Conservation (phyloP, 768 basidiomycete genomes). For the Lyophyllum atratum region DNA sequence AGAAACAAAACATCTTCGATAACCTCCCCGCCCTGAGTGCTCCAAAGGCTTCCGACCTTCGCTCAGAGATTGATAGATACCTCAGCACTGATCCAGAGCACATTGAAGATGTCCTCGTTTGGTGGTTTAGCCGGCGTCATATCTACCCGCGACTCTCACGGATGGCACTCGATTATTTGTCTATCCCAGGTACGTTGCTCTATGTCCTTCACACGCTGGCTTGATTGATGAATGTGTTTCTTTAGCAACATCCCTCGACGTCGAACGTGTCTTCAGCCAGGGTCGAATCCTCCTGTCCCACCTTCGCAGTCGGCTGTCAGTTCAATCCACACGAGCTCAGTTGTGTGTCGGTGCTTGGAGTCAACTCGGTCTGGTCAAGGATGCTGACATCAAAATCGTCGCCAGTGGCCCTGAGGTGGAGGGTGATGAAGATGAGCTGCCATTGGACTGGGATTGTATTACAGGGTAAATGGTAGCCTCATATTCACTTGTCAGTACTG, state of each 20-base stretch:
- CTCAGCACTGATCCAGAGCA: conserved; percentile 27
- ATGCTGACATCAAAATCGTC: too few relatives aligned
- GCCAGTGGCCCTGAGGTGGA: too few relatives aligned
- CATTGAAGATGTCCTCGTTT: conserved; percentile 24
- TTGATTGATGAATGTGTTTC: neutral
- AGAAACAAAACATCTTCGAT: neutral
- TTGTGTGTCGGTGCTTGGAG: conserved; percentile 25
- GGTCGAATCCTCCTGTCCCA: conserved; percentile 10
- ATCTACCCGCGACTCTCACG: conserved; percentile 27
- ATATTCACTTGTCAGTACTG: too few relatives aligned
- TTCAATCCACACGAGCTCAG: neutral
- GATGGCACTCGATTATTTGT: conserved; percentile 33
- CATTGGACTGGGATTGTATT: too few relatives aligned
- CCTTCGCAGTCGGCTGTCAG: conserved; percentile 1
- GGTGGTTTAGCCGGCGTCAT: too few relatives aligned
- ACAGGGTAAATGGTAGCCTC: too few relatives aligned
- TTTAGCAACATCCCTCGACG: conserved; percentile 8
- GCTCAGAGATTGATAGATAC: conserved; percentile 22
- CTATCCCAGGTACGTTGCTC: conserved; percentile 23
- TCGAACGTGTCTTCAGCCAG: conserved; percentile 9
- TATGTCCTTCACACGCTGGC: neutral
- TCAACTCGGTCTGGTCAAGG: too few relatives aligned
- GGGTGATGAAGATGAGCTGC: too few relatives aligned
- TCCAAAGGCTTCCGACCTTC: neutral
- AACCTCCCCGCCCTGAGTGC: neutral